Base-by-base conservation (phyloP, 768 basidiomycete species). In the Phylloporus scabripes region DNA sequence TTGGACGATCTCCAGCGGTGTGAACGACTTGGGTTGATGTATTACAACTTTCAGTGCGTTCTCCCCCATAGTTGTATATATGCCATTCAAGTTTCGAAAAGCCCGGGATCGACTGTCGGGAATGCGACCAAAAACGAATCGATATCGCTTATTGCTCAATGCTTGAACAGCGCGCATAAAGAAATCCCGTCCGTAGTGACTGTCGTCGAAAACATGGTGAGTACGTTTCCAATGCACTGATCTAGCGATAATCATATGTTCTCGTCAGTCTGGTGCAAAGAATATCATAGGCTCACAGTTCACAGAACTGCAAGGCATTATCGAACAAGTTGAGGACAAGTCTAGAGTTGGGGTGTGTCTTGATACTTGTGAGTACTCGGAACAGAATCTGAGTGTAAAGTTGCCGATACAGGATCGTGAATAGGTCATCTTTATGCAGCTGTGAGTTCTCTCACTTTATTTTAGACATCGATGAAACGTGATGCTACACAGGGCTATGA, bases 1-100 rank as follows among this genome's bases (percentile, higher is more conserved):
- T 56, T 91, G 7, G 92, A 93, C 49, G 92, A 94, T 50, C 68
- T 93, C 21, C 74, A 76, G 60, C 72, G 92, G 42, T 91, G 89
- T 58, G 86, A 91, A 57, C 74, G 74, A 50, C 76, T 94, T 15
- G 90, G 85, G 0, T 72, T 93, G 17, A 68, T 72, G 46, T 63
- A 85, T 5, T 92, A 88, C 64, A 92, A 93, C 60, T 90, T 92
- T 63, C 91, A 93, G 91, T 91, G 48, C 34, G 87, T 74, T 51
- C 7, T 15, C 8, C 28, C 8, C 4, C 36, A 0, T 14, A 42
- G n/a, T 0, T 29, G 28, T 18, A 28, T 28, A n/a, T 41, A 33
- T 9, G 14, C 24, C 39, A 17, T 33, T 43, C 6, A 41, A 7
- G 4, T 4, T 21, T 21, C 24, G 38, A 69, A 31, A 49, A 84